phyloP scores from a whole-genome alignment of 2,329 filamentous ascomycete species.

The Aspergillus luchuensis region DNA sequence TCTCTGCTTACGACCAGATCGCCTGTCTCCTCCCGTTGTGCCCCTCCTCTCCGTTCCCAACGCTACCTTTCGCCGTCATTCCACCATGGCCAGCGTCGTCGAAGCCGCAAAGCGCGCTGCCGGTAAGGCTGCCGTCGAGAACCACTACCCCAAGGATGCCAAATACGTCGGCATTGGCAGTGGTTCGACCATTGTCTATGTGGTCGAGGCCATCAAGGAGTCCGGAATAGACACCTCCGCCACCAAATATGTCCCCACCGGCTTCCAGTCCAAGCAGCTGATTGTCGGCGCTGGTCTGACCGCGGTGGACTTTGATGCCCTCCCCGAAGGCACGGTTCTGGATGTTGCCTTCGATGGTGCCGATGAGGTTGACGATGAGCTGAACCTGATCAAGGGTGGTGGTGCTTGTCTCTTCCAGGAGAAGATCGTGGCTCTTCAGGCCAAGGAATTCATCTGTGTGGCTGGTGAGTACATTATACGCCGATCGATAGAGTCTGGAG shows the following conservation, averaged over 20 bases:
- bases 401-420: constrained; percentile 98
- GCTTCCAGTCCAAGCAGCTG: constrained; percentile 84
- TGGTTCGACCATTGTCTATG: constrained; percentile 67
- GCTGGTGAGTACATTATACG: constrained; percentile 59
- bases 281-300: constrained; percentile 77
- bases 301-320: constrained; percentile 74
- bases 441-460: constrained; percentile 84
- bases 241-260: constrained; percentile 90
- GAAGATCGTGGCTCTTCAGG: constrained; percentile 85
- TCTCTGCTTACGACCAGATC: not conserved
- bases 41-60: constrained; percentile 9
- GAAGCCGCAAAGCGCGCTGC: constrained; percentile 64
- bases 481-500: not conserved
- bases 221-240: constrained; percentile 48
- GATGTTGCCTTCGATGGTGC: constrained; percentile 96
- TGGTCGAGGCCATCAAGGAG: constrained; percentile 64
- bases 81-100: constrained; percentile 44
- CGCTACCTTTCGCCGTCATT: constrained; percentile 20
- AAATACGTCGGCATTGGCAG: constrained; percentile 66
- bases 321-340: constrained; percentile 66
- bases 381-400: constrained; percentile 97
- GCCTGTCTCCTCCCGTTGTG: not conserved
- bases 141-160: constrained; percentile 61
- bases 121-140: constrained; percentile 58
- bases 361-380: constrained; percentile 90